phyloP scores from a whole-genome alignment of 1,284 basidiomycete genomes.

The Ceraceosorus bombacis region DNA sequence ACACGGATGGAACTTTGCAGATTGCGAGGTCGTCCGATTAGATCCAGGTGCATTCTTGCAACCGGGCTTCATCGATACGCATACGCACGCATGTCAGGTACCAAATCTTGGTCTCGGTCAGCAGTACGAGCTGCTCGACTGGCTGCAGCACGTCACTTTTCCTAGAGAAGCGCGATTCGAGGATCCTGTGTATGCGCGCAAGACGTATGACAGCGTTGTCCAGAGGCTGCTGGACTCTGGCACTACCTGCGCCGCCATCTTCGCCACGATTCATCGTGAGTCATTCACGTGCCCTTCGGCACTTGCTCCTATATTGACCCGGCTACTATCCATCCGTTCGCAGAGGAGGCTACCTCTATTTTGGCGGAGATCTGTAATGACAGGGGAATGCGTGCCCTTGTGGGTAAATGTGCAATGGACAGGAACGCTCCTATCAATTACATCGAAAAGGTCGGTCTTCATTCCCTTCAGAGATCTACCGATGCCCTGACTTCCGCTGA shows the following conservation, averaged over 20 bases:
- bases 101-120: constrained; percentile 62
- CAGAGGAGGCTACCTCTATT: constrained; percentile 29
- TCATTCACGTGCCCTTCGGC: constrained; percentile 57
- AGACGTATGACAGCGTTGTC: constrained; percentile 67
- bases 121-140: constrained; percentile 70
- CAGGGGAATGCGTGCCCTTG: constrained; percentile 74
- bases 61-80: constrained; percentile 83
- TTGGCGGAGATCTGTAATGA: constrained; percentile 68
- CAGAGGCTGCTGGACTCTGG: constrained; percentile 60
- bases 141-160: constrained; percentile 80
- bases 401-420: constrained; percentile 93
- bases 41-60: constrained; percentile 69
- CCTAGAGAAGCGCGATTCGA: constrained; percentile 75
- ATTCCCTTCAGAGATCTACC: neutral
- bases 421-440: constrained; percentile 66
- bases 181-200: constrained; percentile 65
- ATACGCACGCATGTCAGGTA: constrained; percentile 56
- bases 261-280: constrained; percentile 72
- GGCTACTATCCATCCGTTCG: too few relatives aligned
- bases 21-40: constrained; percentile 54
- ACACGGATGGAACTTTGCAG: constrained; percentile 37
- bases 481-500: neutral
- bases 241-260: constrained; percentile 89
- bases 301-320: too few relatives aligned
- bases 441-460: constrained; percentile 53